Evolutionary conservation across 177 flowering plant genomes (phyloP), one percentile per base, ranked within the genome.

Genomic region (Vitis hybrid): DNA sequence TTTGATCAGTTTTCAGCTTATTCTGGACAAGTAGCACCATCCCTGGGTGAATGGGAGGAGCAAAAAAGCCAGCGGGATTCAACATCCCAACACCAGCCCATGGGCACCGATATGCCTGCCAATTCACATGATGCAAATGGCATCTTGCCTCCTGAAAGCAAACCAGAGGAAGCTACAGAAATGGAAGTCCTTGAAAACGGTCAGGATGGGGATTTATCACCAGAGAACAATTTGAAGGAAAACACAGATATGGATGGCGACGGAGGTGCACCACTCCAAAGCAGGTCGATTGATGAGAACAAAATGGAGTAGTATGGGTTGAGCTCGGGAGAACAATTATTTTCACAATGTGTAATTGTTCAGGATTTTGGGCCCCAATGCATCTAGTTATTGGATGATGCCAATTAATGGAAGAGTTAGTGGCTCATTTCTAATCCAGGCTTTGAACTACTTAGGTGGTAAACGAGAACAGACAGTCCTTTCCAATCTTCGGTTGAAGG

Each of bases 1-100:
- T 69, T 5, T 33, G 60, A 76, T 63, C 79, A 78, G 33, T 29
- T 70, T 63, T 18, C 74, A 65, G 58, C 75, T 56, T 56, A 82
- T 63, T 52, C 82, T 10, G 84, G 67, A 53, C 78, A 72, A 63
- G 63, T 29, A 56, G 63, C 65, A 49, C 70, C 77, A 55, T 53
- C 69, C 21, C 9, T 21, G 51, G 72, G 33, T 49, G 60, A 66
- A 62, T 68, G 67, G 50, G 74, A 71, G 65, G 79, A 75, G 68
- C 71, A 72, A 51, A 63, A 64, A 12, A 67, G 50, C 49, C 39
- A 68, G 13, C 74, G 48, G 69, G 59, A 67, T 66, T 48, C 63
- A n/a, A 26, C 56, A 8, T 59, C 76, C 11, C 7, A 5, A 15
- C 19, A 19, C 22, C 67, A 75, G 60, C 52, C 62, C 21, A 65